Conservation (phyloP, 2,329 filamentous ascomycete species). For the Ophiostoma fasciatum region DNA sequence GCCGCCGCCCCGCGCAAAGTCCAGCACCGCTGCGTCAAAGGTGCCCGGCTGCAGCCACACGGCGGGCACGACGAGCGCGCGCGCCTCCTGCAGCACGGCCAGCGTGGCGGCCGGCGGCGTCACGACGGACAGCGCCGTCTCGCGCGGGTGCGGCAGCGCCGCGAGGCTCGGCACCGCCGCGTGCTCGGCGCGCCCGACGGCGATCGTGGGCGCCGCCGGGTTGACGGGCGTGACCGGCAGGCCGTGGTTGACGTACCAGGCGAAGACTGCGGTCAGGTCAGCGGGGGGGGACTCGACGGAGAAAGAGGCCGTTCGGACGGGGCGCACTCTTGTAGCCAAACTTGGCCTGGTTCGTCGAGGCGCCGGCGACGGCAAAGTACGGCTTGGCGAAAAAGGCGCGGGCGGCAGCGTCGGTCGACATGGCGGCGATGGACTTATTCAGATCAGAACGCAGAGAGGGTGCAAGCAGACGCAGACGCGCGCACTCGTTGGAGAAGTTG, state of each 20-base stretch:
- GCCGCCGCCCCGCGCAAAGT: slow-evolving; percentile 40
- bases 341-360: slow-evolving; percentile 69
- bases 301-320: not conserved
- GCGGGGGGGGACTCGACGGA: not conserved
- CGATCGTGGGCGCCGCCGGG: slow-evolving; percentile 50
- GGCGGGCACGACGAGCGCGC: slow-evolving; percentile 52
- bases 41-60: slow-evolving; percentile 88
- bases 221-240: slow-evolving; percentile 77
- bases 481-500: too few relatives aligned
- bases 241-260: slow-evolving; percentile 69
- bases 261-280: slow-evolving; percentile 66
- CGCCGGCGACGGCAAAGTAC: slow-evolving; percentile 77
- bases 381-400: slow-evolving; percentile 67
- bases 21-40: slow-evolving; percentile 61
- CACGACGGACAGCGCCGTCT: slow-evolving; percentile 72
- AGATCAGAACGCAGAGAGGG: too few relatives aligned
- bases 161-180: slow-evolving; percentile 50
- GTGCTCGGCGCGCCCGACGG: slow-evolving; percentile 42
- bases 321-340: slow-evolving; percentile 73
- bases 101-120: slow-evolving; percentile 71
- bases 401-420: slow-evolving; percentile 56
- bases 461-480: too few relatives aligned
- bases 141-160: slow-evolving; percentile 46
- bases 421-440: slow-evolving; percentile 18
- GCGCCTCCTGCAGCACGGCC: slow-evolving; percentile 62